phyloP scores from a whole-genome alignment of 2,329 filamentous ascomycete species.

The Gyromitra esculenta region DNA sequence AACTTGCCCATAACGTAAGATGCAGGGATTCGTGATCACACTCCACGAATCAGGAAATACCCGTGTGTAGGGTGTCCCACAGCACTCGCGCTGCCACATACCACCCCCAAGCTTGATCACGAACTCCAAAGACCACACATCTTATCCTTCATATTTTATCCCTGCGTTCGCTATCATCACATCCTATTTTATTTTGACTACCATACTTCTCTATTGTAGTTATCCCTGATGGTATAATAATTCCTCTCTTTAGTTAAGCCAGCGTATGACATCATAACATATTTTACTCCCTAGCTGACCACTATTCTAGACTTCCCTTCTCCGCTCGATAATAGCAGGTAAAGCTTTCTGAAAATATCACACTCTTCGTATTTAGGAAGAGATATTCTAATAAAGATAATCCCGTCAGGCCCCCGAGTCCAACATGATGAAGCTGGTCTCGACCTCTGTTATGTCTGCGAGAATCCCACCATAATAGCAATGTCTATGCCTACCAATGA shows the following conservation, averaged over 20 bases:
- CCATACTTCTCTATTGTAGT: slow-evolving; percentile 11
- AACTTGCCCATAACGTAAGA: slow-evolving; percentile 2
- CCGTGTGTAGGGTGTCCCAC: background rate
- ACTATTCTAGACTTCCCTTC: slow-evolving; percentile 35
- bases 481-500: slow-evolving; percentile 90
- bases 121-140: background rate
- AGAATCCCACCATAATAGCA: slow-evolving; percentile 73
- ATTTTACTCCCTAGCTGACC: background rate
- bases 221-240: slow-evolving; percentile 41
- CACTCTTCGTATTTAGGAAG: background rate
- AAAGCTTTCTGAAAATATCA: background rate
- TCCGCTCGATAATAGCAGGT: slow-evolving; percentile 47
- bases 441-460: slow-evolving; percentile 94
- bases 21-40: background rate
- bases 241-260: background rate
- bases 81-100: background rate
- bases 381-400: background rate
- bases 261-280: background rate
- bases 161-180: slow-evolving; percentile 1
- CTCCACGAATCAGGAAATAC: slow-evolving; percentile 17
- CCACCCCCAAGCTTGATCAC: too few species aligned
- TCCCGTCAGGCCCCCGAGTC: slow-evolving; percentile 72
- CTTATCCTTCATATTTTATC: background rate
- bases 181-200: slow-evolving; percentile 21
- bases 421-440: slow-evolving; percentile 82